These are phyloP conservation scores for Tubosaeta brunneosetosa DNA, from an alignment of 768 basidiomycete genomes.

Conservation along the genomic window DNA sequence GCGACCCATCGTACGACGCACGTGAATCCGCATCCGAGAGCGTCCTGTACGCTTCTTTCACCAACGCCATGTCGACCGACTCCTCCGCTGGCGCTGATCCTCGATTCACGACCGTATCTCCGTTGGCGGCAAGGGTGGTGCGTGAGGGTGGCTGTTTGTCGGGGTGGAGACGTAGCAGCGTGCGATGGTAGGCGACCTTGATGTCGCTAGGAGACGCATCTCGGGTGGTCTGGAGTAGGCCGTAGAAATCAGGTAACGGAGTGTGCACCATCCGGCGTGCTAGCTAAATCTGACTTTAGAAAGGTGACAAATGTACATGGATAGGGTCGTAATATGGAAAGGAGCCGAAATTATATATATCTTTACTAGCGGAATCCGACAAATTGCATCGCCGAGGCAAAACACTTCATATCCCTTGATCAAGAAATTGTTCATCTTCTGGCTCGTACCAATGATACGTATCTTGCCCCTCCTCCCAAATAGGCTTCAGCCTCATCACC, in stretches of 20 bases:
- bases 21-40: constrained; percentile 51
- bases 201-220: constrained; percentile 51
- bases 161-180: constrained; percentile 62
- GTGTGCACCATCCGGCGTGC: constrained; percentile 3
- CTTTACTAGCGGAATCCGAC: not conserved
- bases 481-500: not conserved
- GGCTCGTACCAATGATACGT: not conserved
- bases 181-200: constrained; percentile 66
- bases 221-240: constrained; percentile 47
- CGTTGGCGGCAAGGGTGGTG: not conserved
- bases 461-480: not conserved
- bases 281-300: no score
- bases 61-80: constrained; percentile 44
- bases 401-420: no score
- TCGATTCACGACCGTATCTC: not conserved
- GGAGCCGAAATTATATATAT: no score
- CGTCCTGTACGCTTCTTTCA: constrained; percentile 65
- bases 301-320: no score
- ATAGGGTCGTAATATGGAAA: no score
- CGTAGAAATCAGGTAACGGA: constrained; percentile 48
- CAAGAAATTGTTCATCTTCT: no score
- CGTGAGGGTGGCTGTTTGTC: constrained; percentile 39
- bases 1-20: constrained; percentile 43
- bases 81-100: not conserved
- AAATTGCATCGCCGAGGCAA: not conserved